Base-by-base conservation (phyloP, 1,139 yeast species). In the Suhomyces atakaporum region DNA sequence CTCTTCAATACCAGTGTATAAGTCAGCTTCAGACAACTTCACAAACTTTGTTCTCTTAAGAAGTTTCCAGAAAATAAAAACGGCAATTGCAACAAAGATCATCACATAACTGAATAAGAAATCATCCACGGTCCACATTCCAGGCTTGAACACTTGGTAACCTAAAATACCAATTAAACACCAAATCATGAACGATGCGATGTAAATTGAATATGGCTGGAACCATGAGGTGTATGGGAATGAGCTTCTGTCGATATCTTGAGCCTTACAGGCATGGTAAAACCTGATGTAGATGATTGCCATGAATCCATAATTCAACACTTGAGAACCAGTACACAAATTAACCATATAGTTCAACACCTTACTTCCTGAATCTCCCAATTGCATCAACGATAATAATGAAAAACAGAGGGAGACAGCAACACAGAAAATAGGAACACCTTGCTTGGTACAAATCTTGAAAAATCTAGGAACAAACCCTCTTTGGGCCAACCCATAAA, bases 301-400 rank as follows among this genome's bases (percentile, higher is more conserved):
- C 71, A 87, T 79, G 46, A 79, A 70, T 29, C 76, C 74, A 52
- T 81, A 85, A 56, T 84, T 85, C 52, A 86, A 76, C 47, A 86
- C 66, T 59, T 85, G 92, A 2, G 90, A 82, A 1, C 90, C 86
- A 2, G 95, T 86, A 49, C 84, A 83, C 47, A 87, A 66, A 50
- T 79, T 81, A 37, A 85, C 81, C 58, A 87, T 73, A 83, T 90
- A 86, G 52, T 75, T 74, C 49, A 87, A 71, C 11, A 84, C 95
- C 12, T 73, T 77, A 12, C 79, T 75, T 26, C 90, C 79, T 27
- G 75, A 69, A 28, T 70, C 62, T 28, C 79, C 77, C 43, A 84
- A 56, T 54, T 83, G 89, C 54, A 84, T 56, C 63, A 79, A 40
- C 58, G 75, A 60, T 51, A 70, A 45, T 38, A 63, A 50, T 8